A percentile compares a stretch with the other conserved stretches of the same genome.
These are phyloP conservation scores for Astrocystis sublimbata DNA, from an alignment of 495 filamentous ascomycete genomes.

Conservation along the genomic window DNA sequence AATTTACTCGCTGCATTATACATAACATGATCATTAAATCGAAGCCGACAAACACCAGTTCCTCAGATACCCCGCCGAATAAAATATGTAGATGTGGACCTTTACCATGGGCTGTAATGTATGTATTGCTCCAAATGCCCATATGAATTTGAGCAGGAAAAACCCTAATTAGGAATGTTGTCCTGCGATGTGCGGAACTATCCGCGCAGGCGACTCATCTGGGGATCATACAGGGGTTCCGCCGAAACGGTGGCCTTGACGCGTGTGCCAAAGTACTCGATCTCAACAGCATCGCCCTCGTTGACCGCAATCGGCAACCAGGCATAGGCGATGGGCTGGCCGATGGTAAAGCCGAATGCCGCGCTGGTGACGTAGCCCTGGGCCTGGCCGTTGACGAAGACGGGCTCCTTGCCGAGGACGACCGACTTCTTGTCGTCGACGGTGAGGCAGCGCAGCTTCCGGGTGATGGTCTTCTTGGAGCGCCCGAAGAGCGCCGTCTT, in stretches of 20 bases:
- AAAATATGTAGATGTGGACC: no score
- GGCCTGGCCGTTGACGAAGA: slow-evolving; percentile 39
- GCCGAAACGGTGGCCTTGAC: slow-evolving; percentile 44
- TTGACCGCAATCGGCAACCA: slow-evolving; percentile 42
- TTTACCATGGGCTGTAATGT: not conserved
- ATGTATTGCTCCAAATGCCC: not conserved
- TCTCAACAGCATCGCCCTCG: slow-evolving; percentile 43
- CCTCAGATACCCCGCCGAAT: not conserved
- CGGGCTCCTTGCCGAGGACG: slow-evolving; percentile 54
- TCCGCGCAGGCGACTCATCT: slow-evolving; percentile 11
- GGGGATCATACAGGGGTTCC: slow-evolving; percentile 15
- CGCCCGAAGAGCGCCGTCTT: slow-evolving; percentile 32
- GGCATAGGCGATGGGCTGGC: slow-evolving; percentile 49
- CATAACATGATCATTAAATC: not conserved
- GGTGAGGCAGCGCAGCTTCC: slow-evolving; percentile 36
- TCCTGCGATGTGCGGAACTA: not conserved
- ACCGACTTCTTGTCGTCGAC: slow-evolving; percentile 48
- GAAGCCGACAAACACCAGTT: not conserved
- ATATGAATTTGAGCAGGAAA: not conserved
- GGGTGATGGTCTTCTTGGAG: slow-evolving; percentile 31
- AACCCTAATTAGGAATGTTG: not conserved
- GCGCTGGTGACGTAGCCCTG: slow-evolving; percentile 52
- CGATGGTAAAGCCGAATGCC: slow-evolving; percentile 49
- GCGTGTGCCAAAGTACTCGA: slow-evolving; percentile 51
- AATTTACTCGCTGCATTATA: not conserved